Evolutionary conservation across 129 eudicot genomes (phyloP), one percentile per base, ranked within the genome.

Genomic region (Flaveria linearis): DNA sequence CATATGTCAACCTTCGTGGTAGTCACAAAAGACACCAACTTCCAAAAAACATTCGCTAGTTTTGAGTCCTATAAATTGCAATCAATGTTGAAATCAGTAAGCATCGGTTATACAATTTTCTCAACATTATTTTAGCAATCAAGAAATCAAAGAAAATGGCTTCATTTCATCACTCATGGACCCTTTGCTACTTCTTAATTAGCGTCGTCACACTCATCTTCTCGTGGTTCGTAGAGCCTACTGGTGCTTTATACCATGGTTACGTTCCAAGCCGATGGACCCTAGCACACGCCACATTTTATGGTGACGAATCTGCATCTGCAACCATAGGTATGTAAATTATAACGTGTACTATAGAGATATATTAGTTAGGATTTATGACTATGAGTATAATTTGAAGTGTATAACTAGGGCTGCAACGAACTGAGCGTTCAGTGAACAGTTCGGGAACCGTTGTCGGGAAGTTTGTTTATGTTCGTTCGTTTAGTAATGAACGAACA

Each of bases 231-330:
- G 28, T 85, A 79, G 79, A 52, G 82, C 17, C 47, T 15, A 46
- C 13, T 2, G 61, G 39, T 7, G 81, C 81, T 0, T 30, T 68
- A 15, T 69, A 58, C 63, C 84, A 61, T 68, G 81, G 62, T n/a
- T 86, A 80, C 43, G 78, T n/a, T 53, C 78, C 91, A n/a, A 79
- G 84, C 30, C 75, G 80, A 3, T 87, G 95, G 97, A 71, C 75
- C 75, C 78, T n/a, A 18, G 92, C 95, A 26, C 80, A 81, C 16
- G 97, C 97, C 70, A 91, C 92, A 4, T 91, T 91, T 74, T 91
- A 91, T 23, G 97, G 97, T 1, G 95, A 91, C n/a, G 94, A 88
- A 49, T 56, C 85, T 28, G 95, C 90, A 20, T 86, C 92, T 46
- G 90, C 66, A 66, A 91, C 97, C 14, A 91, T 88, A 87, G 94